These are phyloP conservation scores for Platismatia glauca DNA, from an alignment of 495 filamentous ascomycete species.

Conservation along the genomic window DNA sequence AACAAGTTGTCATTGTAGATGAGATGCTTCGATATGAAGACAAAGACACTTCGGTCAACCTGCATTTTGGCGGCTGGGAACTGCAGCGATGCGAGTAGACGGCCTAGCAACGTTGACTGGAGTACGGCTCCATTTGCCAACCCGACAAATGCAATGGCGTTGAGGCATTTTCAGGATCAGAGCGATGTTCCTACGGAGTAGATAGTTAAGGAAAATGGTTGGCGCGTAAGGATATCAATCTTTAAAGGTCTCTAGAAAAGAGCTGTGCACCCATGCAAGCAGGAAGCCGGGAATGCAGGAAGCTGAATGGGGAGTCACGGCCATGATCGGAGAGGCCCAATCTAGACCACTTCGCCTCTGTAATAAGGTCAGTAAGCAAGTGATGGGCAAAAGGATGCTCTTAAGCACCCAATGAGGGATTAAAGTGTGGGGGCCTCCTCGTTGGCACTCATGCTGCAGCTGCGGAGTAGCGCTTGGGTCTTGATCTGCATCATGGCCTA, in stretches of 20 bases:
- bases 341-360: slow-evolving; percentile 3
- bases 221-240: neutral
- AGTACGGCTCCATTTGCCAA: neutral
- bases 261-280: neutral
- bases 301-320: neutral
- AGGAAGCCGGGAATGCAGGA: neutral
- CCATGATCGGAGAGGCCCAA: neutral
- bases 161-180: neutral
- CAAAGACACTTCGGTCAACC: neutral
- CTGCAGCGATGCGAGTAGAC: neutral
- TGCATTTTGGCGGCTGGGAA: neutral
- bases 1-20: neutral
- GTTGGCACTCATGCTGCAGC: neutral
- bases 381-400: slow-evolving; percentile 1
- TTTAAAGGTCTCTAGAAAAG: neutral
- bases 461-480: neutral
- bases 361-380: slow-evolving; percentile 7
- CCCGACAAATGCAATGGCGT: neutral
- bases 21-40: neutral
- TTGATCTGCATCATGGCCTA: neutral
- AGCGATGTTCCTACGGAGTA: neutral
- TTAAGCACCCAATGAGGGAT: slow-evolving; percentile 16
- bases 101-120: neutral
- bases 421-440: neutral
- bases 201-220: neutral